A percentile compares a stretch with the other conserved stretches of the same genome.
Evolutionary conservation across 2,329 filamentous ascomycete genomes (phyloP).

Genomic region (Madurella fahalii): DNA sequence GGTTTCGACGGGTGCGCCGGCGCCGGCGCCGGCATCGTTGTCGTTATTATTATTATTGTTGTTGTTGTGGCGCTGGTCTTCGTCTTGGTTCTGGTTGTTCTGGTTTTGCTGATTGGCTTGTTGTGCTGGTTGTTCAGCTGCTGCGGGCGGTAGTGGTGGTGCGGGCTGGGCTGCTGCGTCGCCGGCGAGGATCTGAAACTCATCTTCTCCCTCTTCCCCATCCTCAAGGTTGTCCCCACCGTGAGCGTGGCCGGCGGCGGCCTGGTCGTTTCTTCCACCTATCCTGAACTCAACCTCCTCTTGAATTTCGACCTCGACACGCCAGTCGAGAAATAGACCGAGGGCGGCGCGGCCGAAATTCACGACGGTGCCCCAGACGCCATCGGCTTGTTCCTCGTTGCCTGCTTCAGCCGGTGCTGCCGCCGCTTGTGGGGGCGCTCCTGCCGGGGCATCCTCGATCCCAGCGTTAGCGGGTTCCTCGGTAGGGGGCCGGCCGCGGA

Average conservation of each 20-base stretch:
- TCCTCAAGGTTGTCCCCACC: constrained; percentile 38
- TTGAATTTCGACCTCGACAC: constrained; percentile 24
- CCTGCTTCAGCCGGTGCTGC: not conserved
- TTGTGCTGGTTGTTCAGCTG: constrained; percentile 4
- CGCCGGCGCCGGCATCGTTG: too few relatives aligned
- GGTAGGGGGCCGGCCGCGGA: constrained; percentile 34
- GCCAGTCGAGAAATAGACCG: constrained; percentile 7
- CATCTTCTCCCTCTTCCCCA: constrained; percentile 7
- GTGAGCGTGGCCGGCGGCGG: constrained; percentile 20
- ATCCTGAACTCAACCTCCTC: constrained; percentile 25
- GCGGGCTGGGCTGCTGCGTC: constrained; percentile 1
- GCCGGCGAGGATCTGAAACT: constrained; percentile 1
- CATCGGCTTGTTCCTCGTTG: constrained; percentile 7
- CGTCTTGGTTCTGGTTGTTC: constrained; percentile 5
- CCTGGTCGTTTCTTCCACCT: constrained; percentile 17
- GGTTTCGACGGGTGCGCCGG: constrained; percentile 26
- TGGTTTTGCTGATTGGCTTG: not conserved
- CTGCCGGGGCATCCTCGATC: not conserved
- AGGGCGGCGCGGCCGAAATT: constrained; percentile 15
- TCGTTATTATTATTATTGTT: constrained; percentile 21
- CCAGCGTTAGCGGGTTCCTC: constrained; percentile 19
- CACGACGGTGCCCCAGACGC: constrained; percentile 11
- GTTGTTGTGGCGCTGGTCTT: constrained; percentile 16
- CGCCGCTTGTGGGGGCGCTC: not conserved
- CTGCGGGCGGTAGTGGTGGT: constrained; percentile 2